Evolutionary conservation across 2,329 filamentous ascomycete genomes (phyloP), one percentile per base, ranked within the genome.

Genomic region (Gyromitra esculenta): DNA sequence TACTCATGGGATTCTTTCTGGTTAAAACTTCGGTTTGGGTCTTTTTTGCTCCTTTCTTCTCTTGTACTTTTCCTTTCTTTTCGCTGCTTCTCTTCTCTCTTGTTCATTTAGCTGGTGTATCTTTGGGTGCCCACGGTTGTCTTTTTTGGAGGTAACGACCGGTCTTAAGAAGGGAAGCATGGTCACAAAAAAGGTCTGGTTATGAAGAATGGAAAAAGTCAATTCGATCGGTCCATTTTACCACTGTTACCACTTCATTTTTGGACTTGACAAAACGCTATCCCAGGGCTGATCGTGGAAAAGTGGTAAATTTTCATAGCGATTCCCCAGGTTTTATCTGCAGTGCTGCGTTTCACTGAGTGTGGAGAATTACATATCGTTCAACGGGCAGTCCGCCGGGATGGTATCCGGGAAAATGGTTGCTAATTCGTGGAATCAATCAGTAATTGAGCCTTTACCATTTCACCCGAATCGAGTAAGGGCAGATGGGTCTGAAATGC

Each of bases 51-150:
- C 75, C 71, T 75, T 74, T 70, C 54, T 57, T 43, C 52, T 74
- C 45, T 45, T 74, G 52, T 70, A 59, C 64, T 68, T 67, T 68
- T 41, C 54, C 62, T 68, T 64, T 41, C 52, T 52, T 62, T 77
- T 70, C 64, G 50, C 56, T 76, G 73, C 68, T 68, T 64, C 74
- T 65, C 71, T 74, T 74, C 54, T 75, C 66, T 75, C 66, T 64
- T 75, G 72, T 75, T 70, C 64, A 66, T 75, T 77, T 77, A 77
- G 70, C 65, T 70, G 64, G 71, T 70, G 71, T 77, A 69, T 77
- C 66, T 74, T 69, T 74, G 48, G 65, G 71, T 73, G 70, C 57
- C 66, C 57, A 37, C 59, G 59, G 75, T 75, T 75, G 48, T 65
- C 72, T 75, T 75, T 75, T 68, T 75, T 64, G 72, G 64, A 65